Conservation (phyloP, 352 stramenopile species). For the Pythium oligandrum region DNA sequence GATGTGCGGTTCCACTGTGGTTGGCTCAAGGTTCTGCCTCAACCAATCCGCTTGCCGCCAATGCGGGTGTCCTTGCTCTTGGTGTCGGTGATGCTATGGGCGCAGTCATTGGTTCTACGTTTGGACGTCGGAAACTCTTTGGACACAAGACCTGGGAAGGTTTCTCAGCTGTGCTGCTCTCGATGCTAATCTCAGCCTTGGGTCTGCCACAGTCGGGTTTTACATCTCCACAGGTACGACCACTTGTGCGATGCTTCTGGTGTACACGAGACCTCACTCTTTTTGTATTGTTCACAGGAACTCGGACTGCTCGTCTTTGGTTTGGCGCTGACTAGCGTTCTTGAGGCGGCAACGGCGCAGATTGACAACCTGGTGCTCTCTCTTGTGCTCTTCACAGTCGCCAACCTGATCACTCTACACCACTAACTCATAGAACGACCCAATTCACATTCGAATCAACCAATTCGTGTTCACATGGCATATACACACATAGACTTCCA, state of each 20-base stretch:
- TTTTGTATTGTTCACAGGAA: not conserved
- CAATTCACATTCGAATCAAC: not conserved
- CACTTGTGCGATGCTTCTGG: too few relatives aligned
- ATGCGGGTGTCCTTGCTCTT: conserved; percentile 65
- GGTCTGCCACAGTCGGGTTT: too few relatives aligned
- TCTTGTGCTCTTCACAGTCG: conserved; percentile 53
- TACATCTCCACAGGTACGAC: too few relatives aligned
- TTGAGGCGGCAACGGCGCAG: conserved; percentile 66
- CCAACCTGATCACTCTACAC: conserved; percentile 50
- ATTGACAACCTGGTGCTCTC: conserved; percentile 85
- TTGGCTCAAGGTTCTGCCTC: conserved; percentile 20
- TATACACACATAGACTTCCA: too few relatives aligned
- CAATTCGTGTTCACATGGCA: not conserved
- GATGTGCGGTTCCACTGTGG: conserved; percentile 73
- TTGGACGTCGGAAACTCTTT: conserved; percentile 44
- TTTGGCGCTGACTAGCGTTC: conserved; percentile 47
- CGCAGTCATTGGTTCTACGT: conserved; percentile 48
- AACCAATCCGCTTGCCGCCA: conserved; percentile 29
- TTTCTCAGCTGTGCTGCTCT: conserved; percentile 50
- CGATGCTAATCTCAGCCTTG: conserved; percentile 20
- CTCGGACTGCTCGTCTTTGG: conserved; percentile 20
- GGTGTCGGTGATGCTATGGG: conserved; percentile 79
- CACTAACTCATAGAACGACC: not conserved
- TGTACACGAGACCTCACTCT: too few relatives aligned
- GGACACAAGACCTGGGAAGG: conserved; percentile 68